Conservation (phyloP, 306 rosid genomes). For the Vigna radiata region DNA sequence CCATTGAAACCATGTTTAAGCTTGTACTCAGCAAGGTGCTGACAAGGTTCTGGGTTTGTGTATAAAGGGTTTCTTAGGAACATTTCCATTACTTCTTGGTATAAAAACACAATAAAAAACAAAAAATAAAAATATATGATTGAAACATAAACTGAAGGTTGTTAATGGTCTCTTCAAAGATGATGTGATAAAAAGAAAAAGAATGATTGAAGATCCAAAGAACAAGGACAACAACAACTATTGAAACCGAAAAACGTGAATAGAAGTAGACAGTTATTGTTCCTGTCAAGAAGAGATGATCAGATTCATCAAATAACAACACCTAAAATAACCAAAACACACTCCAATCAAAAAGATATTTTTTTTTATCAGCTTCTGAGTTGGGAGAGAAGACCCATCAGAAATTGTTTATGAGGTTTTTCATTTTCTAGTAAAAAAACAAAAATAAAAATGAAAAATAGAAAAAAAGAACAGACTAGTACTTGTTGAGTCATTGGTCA, state of each 20-base stretch:
- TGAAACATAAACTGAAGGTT: conserved; percentile 9
- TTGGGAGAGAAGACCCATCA: neutral
- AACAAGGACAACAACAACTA: conserved; percentile 9
- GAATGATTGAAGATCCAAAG: conserved; percentile 30
- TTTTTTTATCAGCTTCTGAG: conserved; percentile 21
- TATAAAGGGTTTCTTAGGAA: conserved; percentile 61
- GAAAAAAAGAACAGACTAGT: conserved; percentile 24
- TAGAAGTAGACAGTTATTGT: conserved; percentile 23
- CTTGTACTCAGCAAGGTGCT: conserved; percentile 84
- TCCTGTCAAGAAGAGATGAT: conserved; percentile 35
- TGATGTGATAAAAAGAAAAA: conserved; percentile 33
- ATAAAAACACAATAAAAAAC: neutral
- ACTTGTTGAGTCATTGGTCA: neutral
- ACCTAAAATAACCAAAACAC: neutral
- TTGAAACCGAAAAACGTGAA: conserved; percentile 20
- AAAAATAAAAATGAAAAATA: neutral
- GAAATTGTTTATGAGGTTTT: conserved; percentile 4
- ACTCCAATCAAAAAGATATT: conserved; percentile 32
- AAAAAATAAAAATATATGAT: conserved; percentile 11
- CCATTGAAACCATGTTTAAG: conserved; percentile 70
- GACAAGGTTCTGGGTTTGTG: conserved; percentile 79
- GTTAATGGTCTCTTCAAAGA: conserved; percentile 3
- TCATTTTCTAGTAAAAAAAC: conserved; percentile 1
- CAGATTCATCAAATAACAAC: conserved; percentile 5
- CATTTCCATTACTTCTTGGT: conserved; percentile 48